Evolutionary conservation across 23 red algal species (phyloP).

Genomic region (Chondrus crispus): DNA sequence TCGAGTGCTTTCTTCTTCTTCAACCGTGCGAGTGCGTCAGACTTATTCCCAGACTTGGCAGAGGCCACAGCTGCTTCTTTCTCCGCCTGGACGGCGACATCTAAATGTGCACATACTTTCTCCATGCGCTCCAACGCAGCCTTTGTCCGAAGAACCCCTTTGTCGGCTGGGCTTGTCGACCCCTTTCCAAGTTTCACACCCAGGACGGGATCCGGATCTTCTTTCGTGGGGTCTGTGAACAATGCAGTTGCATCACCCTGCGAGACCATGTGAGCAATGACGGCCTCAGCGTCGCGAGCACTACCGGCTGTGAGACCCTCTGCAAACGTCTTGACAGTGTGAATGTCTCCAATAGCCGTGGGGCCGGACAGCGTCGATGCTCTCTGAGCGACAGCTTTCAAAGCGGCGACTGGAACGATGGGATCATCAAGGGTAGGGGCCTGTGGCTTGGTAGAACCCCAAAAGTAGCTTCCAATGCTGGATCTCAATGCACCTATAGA

Average conservation of each 20-base stretch:
- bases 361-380: conserved; percentile 27
- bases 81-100: conserved; percentile 15
- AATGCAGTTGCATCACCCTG: conserved; percentile 32
- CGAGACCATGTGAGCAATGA: conserved; percentile 57
- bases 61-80: conserved; percentile 36
- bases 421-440: conserved; percentile 50
- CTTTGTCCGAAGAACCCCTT: conserved; percentile 51
- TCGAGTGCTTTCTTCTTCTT: conserved; percentile 61
- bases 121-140: conserved; percentile 63
- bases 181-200: conserved; percentile 60
- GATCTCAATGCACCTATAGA: conserved; percentile 25
- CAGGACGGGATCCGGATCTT: conserved; percentile 34
- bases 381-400: conserved; percentile 33
- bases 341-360: conserved; percentile 45
- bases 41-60: conserved; percentile 46
- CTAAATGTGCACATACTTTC: conserved; percentile 30
- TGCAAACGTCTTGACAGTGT: conserved; percentile 56
- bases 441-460: conserved; percentile 12
- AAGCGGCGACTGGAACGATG: conserved; percentile 43
- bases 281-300: conserved; percentile 51
- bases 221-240: conserved; percentile 30
- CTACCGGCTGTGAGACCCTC: conserved; percentile 30
- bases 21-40: conserved; percentile 42
- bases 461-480: conserved; percentile 32
- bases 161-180: conserved; percentile 9